Conservation (phyloP, 768 basidiomycete genomes). For the Boletus subcaerulescens region DNA sequence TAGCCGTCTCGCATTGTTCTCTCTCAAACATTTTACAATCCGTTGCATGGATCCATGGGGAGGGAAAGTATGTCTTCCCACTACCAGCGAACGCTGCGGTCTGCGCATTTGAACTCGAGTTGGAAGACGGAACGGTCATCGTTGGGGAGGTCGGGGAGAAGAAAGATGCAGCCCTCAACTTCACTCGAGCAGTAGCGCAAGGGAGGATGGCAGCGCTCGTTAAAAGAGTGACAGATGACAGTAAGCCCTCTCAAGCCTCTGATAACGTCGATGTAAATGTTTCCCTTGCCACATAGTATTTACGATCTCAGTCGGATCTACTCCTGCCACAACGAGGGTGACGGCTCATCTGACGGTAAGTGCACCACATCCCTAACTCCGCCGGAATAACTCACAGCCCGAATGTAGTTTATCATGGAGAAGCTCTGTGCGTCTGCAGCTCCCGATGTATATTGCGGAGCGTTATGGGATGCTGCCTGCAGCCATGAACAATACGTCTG, state of each 20-base stretch:
- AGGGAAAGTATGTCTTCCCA: slow-evolving; percentile 56
- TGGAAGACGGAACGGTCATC: slow-evolving; percentile 42
- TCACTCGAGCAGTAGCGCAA: slow-evolving; percentile 37
- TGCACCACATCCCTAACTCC: slow-evolving; percentile 7
- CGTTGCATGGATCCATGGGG: slow-evolving; percentile 34
- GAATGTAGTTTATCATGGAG: slow-evolving; percentile 49
- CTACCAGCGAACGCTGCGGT: slow-evolving; percentile 54
- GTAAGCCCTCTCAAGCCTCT: slow-evolving; percentile 31
- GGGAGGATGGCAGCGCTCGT: slow-evolving; percentile 45
- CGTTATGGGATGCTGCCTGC: slow-evolving; percentile 51
- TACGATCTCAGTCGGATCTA: slow-evolving; percentile 54
- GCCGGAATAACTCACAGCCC: background rate
- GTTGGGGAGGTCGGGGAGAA: slow-evolving; percentile 49
- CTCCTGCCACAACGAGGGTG: slow-evolving; percentile 42
- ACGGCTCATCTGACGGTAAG: slow-evolving; percentile 43
- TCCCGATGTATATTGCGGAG: slow-evolving; percentile 48
- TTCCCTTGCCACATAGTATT: slow-evolving; percentile 39
- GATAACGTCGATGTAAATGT: background rate
- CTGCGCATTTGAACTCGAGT: slow-evolving; percentile 51
- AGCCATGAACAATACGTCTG: slow-evolving; percentile 32
- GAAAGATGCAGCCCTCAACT: slow-evolving; percentile 38
- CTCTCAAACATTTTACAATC: slow-evolving; percentile 41
- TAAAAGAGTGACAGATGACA: slow-evolving; percentile 49
- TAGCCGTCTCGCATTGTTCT: slow-evolving; percentile 40
- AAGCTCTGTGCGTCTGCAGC: slow-evolving; percentile 53